These are phyloP conservation scores for Claviceps maximensis DNA, from an alignment of 2,329 filamentous ascomycete genomes.

Conservation along the genomic window DNA sequence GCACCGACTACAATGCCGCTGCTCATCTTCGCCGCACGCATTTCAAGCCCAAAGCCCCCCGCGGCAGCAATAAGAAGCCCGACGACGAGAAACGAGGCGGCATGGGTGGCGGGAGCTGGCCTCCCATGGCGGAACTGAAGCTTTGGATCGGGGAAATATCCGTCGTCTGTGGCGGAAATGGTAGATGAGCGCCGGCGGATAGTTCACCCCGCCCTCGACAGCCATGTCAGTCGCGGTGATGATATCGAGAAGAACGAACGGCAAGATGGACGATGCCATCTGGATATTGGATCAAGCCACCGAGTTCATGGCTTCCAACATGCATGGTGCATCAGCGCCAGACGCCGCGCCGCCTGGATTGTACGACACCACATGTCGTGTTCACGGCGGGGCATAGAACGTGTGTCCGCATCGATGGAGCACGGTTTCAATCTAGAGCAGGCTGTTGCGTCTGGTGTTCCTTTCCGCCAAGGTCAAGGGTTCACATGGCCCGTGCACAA, in stretches of 20 bases:
- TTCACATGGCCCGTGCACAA: not conserved
- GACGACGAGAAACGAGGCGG: constrained; percentile 38
- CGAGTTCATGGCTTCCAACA: not conserved
- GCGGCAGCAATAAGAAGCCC: constrained; percentile 28
- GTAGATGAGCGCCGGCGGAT: constrained; percentile 2
- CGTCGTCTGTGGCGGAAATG: constrained; percentile 28
- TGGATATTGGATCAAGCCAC: not conserved
- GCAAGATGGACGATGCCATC: not conserved
- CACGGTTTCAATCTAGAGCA: not conserved
- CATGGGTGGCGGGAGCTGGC: constrained; percentile 41
- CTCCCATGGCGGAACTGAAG: constrained; percentile 43
- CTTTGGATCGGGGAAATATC: constrained; percentile 27
- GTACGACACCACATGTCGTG: not conserved
- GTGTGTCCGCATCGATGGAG: too few relatives aligned
- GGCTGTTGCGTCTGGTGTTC: not conserved
- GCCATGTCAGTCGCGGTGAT: too few relatives aligned
- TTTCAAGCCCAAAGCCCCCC: constrained; percentile 54
- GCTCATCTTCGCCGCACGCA: constrained; percentile 81
- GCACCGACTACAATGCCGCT: constrained; percentile 88
- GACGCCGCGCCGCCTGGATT: too few relatives aligned
- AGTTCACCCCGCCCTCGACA: too few relatives aligned
- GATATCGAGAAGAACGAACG: not conserved
- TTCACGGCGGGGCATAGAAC: not conserved
- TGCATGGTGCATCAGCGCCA: too few relatives aligned
- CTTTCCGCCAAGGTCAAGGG: not conserved